Base-by-base conservation (phyloP, 441 rosid species). In the Croton laevigatus region DNA sequence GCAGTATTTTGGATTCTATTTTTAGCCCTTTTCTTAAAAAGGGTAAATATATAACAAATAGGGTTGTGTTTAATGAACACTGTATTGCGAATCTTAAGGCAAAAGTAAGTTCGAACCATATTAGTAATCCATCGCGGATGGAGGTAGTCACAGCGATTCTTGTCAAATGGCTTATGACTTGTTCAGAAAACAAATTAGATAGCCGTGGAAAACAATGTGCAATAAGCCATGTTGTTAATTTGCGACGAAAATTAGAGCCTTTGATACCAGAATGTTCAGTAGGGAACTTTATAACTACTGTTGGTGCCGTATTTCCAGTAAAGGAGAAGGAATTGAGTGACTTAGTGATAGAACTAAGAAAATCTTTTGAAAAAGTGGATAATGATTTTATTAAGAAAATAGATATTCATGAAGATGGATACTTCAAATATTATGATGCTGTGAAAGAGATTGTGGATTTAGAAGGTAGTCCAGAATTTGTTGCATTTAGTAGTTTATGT, bases 401-500 rank as follows among this genome's bases (percentile, higher is more conserved):
- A 12, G 37, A 60, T 17, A 38, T 6, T 62, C 5, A 7, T 38
- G 64, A 45, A 3, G 76, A 57, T 2, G 77, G 73, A 5, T 14
- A 76, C 27, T 54, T 6, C 9, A 60, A 37, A 10, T 20, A 17
- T 60, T 37, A 17, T 38, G 27, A 36, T 17, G 19, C 16, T 3
- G 11, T 17, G 13, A 61, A 61, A 23, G 65, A 61, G 48, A 19
- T 59, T 7, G 44, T 11, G 37, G 36, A 12, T 23, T 57, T 69
- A 62, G 9, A n/a, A n/a, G n/a, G n/a, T n/a, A n/a, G n/a, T n/a
- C n/a, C n/a, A 49, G 73, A n/a, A 1, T 38, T 32, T 71, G 69
- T 14, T n/a, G n/a, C n/a, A n/a, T n/a, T n/a, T n/a, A 60, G 55
- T 1, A 81, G 80, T 20, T 73, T 46, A 71, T 79, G 78, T 36